Base-by-base conservation (phyloP, 495 filamentous ascomycete species). In the Chaetomidium leptoderma region DNA sequence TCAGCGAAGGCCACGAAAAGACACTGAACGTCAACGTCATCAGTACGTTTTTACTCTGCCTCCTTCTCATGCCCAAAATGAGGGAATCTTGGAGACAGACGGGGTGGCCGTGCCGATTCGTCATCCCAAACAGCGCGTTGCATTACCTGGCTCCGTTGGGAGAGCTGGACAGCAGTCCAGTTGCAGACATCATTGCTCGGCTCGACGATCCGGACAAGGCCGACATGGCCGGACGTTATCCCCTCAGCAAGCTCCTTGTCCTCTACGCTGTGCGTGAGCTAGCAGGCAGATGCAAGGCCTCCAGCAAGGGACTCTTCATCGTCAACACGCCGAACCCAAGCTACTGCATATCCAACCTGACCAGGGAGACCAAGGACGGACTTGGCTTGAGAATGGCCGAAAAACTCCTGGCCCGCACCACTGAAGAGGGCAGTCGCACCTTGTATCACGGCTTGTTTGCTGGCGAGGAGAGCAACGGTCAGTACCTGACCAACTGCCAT, bases 1-100 rank as follows among this genome's bases (percentile, higher is more conserved):
- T 77, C 33, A 74, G 66, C 7, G 27, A 66, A 67, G 21, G 78
- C 77, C 60, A 61, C 42, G 53, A 58, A 36, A 60, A 56, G n/a
- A 71, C 66, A 4, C 67, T 83, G 19, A 75, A 74, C 0, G 74
- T 81, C 32, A 83, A 82, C 53, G 73, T 78, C 11, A 62, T 80
- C 63, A 65, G 63, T 19, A 80, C 72, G 0, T 59, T 78, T 14
- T 62, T 80, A 0, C 68, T 80, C 14, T 68, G 58, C 5, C 58
- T 79, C 0, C 69, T 79, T 0, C 57, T 80, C 10, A 63, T 80
- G 3, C 75, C 76, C 4, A 66, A 69, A 21, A 53, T 80, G 16
- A 65, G 67, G 27, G 63, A 68, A 3, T 32, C 30, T 1, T 6
- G 19, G 16, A 2, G 17, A 11, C 9, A 14, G 19, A 43, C 40